Conservation (phyloP, 768 basidiomycete genomes). For the Calvatia gigantea region DNA sequence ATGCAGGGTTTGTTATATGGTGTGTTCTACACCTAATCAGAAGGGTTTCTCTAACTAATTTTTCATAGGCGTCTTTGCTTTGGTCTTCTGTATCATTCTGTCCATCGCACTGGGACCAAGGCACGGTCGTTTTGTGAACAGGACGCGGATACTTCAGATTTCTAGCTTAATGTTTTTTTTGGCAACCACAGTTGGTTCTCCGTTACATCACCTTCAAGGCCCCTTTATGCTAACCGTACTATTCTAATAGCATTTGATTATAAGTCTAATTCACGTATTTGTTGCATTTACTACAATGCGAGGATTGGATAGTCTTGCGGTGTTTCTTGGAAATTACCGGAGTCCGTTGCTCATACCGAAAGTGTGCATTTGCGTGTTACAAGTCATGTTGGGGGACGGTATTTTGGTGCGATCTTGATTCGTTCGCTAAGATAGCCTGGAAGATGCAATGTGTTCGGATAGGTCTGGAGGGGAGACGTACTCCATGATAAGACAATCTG, state of each 20-base stretch:
- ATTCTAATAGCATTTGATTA: background rate
- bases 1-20: background rate
- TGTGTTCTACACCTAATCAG: background rate
- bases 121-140: background rate
- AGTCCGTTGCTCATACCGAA: background rate
- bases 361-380: background rate
- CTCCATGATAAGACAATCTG: background rate
- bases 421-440: background rate
- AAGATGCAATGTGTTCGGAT: background rate
- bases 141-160: background rate
- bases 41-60: background rate
- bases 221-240: background rate
- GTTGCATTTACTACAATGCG: background rate
- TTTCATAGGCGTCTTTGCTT: background rate
- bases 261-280: background rate
- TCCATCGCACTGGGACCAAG: background rate
- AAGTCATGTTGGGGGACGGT: background rate
- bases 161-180: background rate
- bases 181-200: background rate
- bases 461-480: background rate
- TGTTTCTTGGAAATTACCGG: background rate
- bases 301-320: background rate
- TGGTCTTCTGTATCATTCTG: background rate
- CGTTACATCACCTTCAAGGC: background rate
- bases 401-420: background rate